Percentiles rank a stretch among this genome's conserved stretches.
These are phyloP conservation scores for Rhytidiadelphus loreus DNA, from an alignment of 225 moss, liverwort and hornwort genomes.

Conservation along the genomic window DNA sequence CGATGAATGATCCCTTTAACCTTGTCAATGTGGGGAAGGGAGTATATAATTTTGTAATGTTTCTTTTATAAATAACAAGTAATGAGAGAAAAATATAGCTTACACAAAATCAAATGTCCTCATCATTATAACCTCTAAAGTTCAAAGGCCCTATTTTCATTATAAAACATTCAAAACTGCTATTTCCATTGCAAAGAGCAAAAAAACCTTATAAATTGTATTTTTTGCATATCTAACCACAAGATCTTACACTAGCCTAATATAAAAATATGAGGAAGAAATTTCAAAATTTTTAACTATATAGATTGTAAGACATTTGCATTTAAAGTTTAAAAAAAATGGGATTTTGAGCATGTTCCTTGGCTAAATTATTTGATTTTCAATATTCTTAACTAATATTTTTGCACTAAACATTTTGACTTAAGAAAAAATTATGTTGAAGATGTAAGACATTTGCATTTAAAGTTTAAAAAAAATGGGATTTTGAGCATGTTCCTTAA, in stretches of 20 bases:
- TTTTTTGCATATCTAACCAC: not conserved
- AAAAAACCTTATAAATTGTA: not conserved
- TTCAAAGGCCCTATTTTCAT: not conserved
- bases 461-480: too few relatives aligned
- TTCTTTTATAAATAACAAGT: not conserved
- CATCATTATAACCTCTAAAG: not conserved
- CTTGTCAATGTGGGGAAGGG: not conserved
- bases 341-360: fast-evolving
- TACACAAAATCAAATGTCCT: not conserved
- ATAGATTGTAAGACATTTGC: not conserved
- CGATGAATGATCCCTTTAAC: not conserved
- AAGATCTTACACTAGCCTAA: not conserved
- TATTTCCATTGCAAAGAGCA: too few relatives aligned
- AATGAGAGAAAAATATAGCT: not conserved
- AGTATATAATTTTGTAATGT: not conserved
- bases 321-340: not conserved
- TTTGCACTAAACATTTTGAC: not conserved
- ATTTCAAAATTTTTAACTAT: not conserved
- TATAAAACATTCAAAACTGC: not conserved
- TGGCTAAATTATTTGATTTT: not conserved
- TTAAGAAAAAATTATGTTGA: too few relatives aligned
- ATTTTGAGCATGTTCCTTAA: fast-evolving
- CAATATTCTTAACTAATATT: not conserved
- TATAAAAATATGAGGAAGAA: not conserved
- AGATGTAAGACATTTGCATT: too few relatives aligned